Conservation (phyloP, 2,329 filamentous ascomycete genomes). For the Phialophora macrospora region DNA sequence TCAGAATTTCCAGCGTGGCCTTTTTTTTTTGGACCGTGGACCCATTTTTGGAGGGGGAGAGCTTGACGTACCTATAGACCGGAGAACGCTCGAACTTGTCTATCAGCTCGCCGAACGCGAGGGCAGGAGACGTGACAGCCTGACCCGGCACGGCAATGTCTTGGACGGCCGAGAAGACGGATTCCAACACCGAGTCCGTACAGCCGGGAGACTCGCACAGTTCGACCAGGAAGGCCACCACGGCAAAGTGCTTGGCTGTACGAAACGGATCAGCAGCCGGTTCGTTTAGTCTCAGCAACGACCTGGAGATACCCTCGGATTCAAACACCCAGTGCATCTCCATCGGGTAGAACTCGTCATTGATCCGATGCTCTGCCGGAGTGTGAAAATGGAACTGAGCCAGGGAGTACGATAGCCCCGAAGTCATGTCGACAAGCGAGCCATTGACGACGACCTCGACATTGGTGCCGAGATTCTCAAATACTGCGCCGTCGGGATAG, state of each 20-base stretch:
- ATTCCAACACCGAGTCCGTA: not conserved
- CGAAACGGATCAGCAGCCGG: not conserved
- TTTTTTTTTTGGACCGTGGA: not conserved
- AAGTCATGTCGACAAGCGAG: not conserved
- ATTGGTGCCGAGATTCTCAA: constrained; percentile 5
- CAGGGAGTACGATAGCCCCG: not conserved
- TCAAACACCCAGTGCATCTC: constrained; percentile 15
- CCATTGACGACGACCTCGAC: constrained; percentile 10
- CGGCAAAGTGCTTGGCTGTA: constrained; percentile 5
- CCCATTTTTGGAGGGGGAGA: not conserved
- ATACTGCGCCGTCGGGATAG: not conserved
- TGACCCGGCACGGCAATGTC: constrained; percentile 1
- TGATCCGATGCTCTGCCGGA: constrained; percentile 1
- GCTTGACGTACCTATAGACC: constrained; percentile 6
- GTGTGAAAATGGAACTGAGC: constrained; percentile 8
- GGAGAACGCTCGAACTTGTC: constrained; percentile 2
- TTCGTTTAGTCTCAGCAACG: not conserved
- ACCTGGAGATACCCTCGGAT: not conserved
- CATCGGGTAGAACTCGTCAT: constrained; percentile 8
- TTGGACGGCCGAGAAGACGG: not conserved
- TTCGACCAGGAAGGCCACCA: constrained; percentile 8
- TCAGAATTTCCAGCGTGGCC: not conserved
- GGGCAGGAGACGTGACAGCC: not conserved
- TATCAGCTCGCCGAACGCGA: constrained; percentile 3
- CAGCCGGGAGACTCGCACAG: constrained; percentile 3